Percentiles rank a stretch among this genome's conserved stretches.
Evolutionary conservation across 106 monocot species (phyloP).

Genomic region (Dioscorea alata): DNA sequence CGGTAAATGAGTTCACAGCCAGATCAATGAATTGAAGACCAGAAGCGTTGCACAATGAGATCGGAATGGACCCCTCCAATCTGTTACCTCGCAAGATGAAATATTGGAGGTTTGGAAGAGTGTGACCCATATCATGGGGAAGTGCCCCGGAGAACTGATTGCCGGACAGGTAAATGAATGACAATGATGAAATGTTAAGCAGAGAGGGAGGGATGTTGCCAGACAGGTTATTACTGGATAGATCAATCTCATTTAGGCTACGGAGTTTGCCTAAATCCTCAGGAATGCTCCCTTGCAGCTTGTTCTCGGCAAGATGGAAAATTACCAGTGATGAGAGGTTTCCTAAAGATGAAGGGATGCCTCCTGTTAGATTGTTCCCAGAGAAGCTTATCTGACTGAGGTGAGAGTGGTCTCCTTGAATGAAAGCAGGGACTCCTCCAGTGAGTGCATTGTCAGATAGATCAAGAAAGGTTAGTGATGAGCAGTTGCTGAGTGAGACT

Average conservation of each 20-base stretch:
- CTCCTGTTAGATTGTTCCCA: neutral
- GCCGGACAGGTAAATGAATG: neutral
- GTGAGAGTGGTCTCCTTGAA: neutral
- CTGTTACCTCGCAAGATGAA: conserved; percentile 18
- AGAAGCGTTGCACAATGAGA: too few species aligned
- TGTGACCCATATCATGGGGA: conserved; percentile 10
- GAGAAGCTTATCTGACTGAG: neutral
- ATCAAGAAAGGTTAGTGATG: neutral
- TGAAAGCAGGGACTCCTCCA: neutral
- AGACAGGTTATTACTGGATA: neutral
- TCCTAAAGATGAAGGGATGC: neutral
- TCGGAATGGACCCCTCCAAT: conserved; percentile 26
- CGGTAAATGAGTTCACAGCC: too few species aligned
- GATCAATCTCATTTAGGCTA: too few species aligned
- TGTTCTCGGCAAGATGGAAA: neutral
- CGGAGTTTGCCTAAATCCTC: too few species aligned
- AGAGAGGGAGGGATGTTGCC: conserved; percentile 5
- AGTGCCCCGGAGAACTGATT: conserved; percentile 22
- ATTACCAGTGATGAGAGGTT: neutral
- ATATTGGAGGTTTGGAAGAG: conserved; percentile 18
- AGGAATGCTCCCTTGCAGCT: conserved; percentile 10
- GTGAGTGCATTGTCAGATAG: neutral
- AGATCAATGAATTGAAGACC: too few species aligned
- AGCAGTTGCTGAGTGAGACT: neutral
- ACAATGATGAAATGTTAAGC: conserved; percentile 14